Percentiles rank a stretch among this genome's conserved stretches.
Evolutionary conservation across 306 rosid species (phyloP).

Genomic region (Calophaca sinica): DNA sequence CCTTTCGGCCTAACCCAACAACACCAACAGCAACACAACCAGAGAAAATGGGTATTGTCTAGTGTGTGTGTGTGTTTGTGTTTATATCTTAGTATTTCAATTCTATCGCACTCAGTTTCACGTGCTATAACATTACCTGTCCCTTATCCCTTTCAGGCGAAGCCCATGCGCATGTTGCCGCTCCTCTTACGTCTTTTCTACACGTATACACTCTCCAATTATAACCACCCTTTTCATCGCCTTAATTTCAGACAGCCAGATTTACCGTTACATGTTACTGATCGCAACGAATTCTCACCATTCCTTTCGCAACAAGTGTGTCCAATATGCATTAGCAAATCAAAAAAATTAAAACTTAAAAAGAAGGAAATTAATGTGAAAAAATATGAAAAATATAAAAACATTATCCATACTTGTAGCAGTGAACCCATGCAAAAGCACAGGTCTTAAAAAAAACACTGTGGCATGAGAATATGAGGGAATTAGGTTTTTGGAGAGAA

Average conservation of each 20-base stretch:
- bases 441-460: too few species aligned
- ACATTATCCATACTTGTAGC: too few species aligned
- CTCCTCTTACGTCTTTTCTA: not conserved
- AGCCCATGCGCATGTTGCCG: conserved; percentile 30
- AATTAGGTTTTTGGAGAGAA: too few species aligned
- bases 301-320: too few species aligned
- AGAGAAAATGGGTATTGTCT: too few species aligned
- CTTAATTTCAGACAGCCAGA: not conserved
- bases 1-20: not conserved
- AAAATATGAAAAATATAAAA: too few species aligned
- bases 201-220: not conserved
- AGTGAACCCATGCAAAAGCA: too few species aligned
- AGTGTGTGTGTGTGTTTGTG: not conserved
- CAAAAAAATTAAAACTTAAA: too few species aligned
- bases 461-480: too few species aligned
- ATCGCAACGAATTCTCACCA: too few species aligned
- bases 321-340: too few species aligned
- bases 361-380: too few species aligned
- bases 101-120: conserved; percentile 28
- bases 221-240: not conserved
- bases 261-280: not conserved
- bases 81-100: conserved; percentile 1
- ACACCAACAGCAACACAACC: not conserved
- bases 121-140: conserved; percentile 26
- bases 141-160: conserved; percentile 19